Percentiles rank a stretch among this genome's conserved stretches.
Evolutionary conservation across 306 rosid genomes (phyloP).

Genomic region (Morella rubra): DNA sequence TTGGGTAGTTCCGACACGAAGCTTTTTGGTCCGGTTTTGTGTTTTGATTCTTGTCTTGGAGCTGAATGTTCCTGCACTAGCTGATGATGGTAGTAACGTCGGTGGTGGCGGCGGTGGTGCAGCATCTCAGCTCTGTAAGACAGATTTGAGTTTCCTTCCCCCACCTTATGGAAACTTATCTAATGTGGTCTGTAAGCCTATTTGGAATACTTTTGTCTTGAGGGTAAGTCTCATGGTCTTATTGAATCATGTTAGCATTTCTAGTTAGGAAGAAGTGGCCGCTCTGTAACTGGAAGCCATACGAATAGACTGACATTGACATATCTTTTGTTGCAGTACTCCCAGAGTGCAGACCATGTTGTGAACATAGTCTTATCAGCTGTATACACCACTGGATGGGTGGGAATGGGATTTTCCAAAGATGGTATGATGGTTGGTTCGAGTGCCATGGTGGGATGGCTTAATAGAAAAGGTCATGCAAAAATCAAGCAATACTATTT

Average conservation of each 20-base stretch:
- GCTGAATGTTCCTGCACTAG: constrained; percentile 35
- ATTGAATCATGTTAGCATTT: neutral
- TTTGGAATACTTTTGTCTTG: constrained; percentile 84
- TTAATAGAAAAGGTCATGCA: constrained; percentile 77
- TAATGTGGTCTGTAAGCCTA: constrained; percentile 62
- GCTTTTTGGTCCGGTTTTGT: constrained; percentile 34
- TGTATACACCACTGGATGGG: constrained; percentile 94
- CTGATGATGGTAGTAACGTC: constrained; percentile 21
- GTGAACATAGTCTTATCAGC: constrained; percentile 80
- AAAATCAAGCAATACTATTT: constrained; percentile 79
- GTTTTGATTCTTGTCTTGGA: constrained; percentile 37
- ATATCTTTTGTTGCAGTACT: constrained; percentile 51
- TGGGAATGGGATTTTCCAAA: constrained; percentile 86
- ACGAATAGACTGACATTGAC: neutral
- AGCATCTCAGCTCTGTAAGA: constrained; percentile 43
- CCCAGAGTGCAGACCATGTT: constrained; percentile 56
- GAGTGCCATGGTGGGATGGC: constrained; percentile 96
- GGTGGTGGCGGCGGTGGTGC: constrained; percentile 13
- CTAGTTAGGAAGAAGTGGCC: neutral
- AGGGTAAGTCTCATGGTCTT: constrained; percentile 53
- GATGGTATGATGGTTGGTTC: constrained; percentile 94
- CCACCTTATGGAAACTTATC: constrained; percentile 81
- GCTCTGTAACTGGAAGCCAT: neutral
- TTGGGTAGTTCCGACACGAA: constrained; percentile 31
- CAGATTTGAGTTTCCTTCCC: constrained; percentile 74